Evolutionary conservation across 1,139 yeast genomes (phyloP).

Genomic region (Hyphopichia pseudoburtonii): DNA sequence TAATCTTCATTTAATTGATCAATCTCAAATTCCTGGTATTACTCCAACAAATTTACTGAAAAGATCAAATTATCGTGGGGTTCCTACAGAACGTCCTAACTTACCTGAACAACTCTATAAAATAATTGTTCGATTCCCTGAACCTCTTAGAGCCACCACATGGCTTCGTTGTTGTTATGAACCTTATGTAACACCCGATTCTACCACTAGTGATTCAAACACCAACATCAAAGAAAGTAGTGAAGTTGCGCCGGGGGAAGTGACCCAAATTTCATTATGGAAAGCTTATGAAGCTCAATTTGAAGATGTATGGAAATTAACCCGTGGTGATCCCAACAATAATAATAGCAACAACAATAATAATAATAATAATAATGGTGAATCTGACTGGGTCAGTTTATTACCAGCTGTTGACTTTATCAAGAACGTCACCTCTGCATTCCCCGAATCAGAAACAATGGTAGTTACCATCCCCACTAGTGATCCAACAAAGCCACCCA

Average conservation of each 20-base stretch:
- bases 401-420: constrained; percentile 96
- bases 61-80: constrained; percentile 36
- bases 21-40: constrained; percentile 18
- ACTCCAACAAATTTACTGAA: constrained; percentile 30
- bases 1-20: constrained; percentile 24
- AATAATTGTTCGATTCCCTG: constrained; percentile 65
- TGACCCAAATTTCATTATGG: constrained; percentile 95
- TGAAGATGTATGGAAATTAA: constrained; percentile 39
- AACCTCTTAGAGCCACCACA: constrained; percentile 88
- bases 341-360: too few species aligned
- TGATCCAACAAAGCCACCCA: constrained; percentile 46
- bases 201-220: constrained; percentile 11
- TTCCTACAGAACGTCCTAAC: constrained; percentile 61
- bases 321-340: constrained; percentile 37
- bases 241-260: constrained; percentile 60
- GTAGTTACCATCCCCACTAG: constrained; percentile 56
- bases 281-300: constrained; percentile 90
- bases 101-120: constrained; percentile 59
- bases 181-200: constrained; percentile 42
- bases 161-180: constrained; percentile 95
- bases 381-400: constrained; percentile 56
- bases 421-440: constrained; percentile 88
- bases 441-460: constrained; percentile 92
- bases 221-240: background rate
- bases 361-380: too few species aligned